These are phyloP conservation scores for Cryptococcus wingfieldii DNA, from an alignment of 1,284 basidiomycete species.

Conservation along the genomic window DNA sequence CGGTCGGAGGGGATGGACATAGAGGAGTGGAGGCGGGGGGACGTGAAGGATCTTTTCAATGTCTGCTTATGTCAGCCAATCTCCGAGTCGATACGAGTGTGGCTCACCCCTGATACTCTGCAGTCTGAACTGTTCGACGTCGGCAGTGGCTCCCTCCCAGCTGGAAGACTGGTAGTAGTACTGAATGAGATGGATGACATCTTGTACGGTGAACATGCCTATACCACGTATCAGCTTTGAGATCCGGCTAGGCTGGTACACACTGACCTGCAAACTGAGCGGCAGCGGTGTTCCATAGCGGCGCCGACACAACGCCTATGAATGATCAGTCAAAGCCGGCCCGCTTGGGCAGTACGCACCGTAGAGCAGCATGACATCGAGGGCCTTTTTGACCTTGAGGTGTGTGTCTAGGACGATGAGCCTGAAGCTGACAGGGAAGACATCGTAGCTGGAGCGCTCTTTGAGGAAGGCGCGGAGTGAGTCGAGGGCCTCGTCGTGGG, in stretches of 20 bases:
- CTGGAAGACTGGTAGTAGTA: conserved; percentile 83
- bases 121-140: conserved; percentile 91
- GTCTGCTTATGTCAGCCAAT: conserved; percentile 53
- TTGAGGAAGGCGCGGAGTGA: conserved; percentile 78
- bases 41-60: conserved; percentile 92
- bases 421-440: conserved; percentile 92
- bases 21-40: conserved; percentile 82
- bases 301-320: conserved; percentile 91
- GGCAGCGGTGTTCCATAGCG: conserved; percentile 92
- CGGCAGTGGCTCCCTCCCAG: conserved; percentile 81
- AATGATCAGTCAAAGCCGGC: background rate
- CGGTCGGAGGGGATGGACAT: conserved; percentile 80
- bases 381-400: conserved; percentile 85
- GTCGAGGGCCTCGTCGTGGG: conserved; percentile 68
- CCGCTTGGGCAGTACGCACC: conserved; percentile 54
- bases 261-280: conserved; percentile 66
- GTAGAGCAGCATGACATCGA: conserved; percentile 83
- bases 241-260: background rate
- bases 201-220: conserved; percentile 93
- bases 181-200: conserved; percentile 94
- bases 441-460: conserved; percentile 84
- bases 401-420: conserved; percentile 94
- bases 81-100: background rate
- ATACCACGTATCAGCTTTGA: conserved; percentile 5
- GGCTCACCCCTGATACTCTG: conserved; percentile 75